Percentiles rank a stretch among this genome's conserved stretches.
phyloP scores from a whole-genome alignment of 2,329 filamentous ascomycete species.

The Fusarium decemcellulare region DNA sequence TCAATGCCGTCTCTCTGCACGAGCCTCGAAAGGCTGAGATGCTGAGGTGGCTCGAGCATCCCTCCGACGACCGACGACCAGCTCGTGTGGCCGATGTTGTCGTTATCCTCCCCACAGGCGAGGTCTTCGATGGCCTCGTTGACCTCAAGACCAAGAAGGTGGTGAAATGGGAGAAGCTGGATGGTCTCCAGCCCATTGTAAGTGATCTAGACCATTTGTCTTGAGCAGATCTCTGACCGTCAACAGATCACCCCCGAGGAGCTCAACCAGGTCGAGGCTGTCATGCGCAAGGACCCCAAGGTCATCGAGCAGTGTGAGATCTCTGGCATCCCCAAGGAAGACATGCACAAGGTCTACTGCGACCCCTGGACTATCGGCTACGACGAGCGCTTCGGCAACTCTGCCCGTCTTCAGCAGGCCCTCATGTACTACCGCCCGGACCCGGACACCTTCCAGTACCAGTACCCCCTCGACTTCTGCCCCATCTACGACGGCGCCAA shows the following conservation, averaged over 20 bases:
- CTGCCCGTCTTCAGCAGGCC: slow-evolving; percentile 87
- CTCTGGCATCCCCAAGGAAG: slow-evolving; percentile 82
- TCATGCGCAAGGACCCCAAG: slow-evolving; percentile 82
- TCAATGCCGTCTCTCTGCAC: slow-evolving; percentile 88
- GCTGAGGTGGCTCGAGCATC: slow-evolving; percentile 81
- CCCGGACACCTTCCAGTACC: slow-evolving; percentile 89
- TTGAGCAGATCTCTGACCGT: slow-evolving; percentile 20
- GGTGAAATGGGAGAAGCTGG: slow-evolving; percentile 79
- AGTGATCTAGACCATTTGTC: slow-evolving; percentile 40
- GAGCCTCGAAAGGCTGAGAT: slow-evolving; percentile 91
- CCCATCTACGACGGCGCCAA: slow-evolving; percentile 90
- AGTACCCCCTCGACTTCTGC: slow-evolving; percentile 93
- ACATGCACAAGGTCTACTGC: slow-evolving; percentile 97
- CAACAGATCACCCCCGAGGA: slow-evolving; percentile 90
- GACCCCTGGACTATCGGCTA: slow-evolving; percentile 98
- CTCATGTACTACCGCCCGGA: slow-evolving; percentile 96
- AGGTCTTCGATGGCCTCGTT: slow-evolving; percentile 86
- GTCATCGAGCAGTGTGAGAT: slow-evolving; percentile 93
- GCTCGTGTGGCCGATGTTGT: slow-evolving; percentile 85
- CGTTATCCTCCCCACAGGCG: slow-evolving; percentile 83
- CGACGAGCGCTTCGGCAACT: slow-evolving; percentile 88
- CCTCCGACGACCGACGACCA: slow-evolving; percentile 73
- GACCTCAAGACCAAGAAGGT: slow-evolving; percentile 78
- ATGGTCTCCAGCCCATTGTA: slow-evolving; percentile 86
- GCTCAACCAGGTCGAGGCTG: slow-evolving; percentile 82